Base-by-base conservation (phyloP, 2,329 filamentous ascomycete genomes). In the Xylariaceae sp. region DNA sequence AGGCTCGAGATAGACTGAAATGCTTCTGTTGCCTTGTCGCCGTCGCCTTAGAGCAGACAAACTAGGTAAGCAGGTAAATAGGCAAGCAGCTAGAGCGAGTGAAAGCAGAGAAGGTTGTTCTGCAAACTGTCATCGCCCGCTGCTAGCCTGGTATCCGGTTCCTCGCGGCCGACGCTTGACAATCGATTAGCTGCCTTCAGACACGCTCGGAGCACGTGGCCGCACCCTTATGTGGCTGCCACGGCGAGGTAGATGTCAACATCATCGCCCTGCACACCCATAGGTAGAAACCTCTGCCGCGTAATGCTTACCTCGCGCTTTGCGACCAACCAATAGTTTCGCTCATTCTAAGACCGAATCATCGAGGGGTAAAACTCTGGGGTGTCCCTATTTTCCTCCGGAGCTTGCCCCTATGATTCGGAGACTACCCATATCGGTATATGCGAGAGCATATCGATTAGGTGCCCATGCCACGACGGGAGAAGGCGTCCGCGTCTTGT, bases 391-490 rank as follows among this genome's bases (percentile, higher is more conserved):
- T 62, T 76, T 77, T 51, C 71, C 70, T 45, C 76, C 76, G 19
- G 69, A 63, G 60, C 83, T 81, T 36, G 80, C 71, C 10, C 85
- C 85, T 45, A 89, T 75, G 53, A 91, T 88, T 63, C 86, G 84
- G 54, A 92, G 70, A 47, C 79, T 79, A 0, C 85, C 85, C 34
- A 82, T 71, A 65, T 92, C 88, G 49, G 82, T 82, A 67, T 89
- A 91, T 1, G 88, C 88, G 55, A 92, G 71, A 61, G 81, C 84
- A 68, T 92, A 92, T 53, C 84, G 78, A 40, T 80, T 85, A 2
- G 88, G 88, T 59, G 89, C 87, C 88, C 88, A 92, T 2, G 85
- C 80, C 7, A 91, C 85, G 10, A 87, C 78, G 1, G 83, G 81
- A 51, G 81, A 83, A 12, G 85, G 74, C 19, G 81, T 79, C 0